phyloP scores from a whole-genome alignment of 306 rosid species.

The Lablab purpureus region DNA sequence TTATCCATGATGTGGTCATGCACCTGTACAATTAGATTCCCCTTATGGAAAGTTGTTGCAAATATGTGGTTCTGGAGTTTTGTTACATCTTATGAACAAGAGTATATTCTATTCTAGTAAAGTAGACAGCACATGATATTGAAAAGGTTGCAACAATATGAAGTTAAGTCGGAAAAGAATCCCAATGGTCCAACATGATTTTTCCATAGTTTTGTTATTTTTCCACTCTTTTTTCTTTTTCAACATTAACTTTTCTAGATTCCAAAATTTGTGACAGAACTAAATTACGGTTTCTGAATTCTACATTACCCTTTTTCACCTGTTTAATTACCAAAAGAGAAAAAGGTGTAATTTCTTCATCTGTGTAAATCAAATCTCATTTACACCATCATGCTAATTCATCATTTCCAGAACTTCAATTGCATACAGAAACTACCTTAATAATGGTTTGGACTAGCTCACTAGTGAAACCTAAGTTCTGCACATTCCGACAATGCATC shows the following conservation, averaged over 20 bases:
- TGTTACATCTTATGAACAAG: neutral
- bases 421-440: neutral
- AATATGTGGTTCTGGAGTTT: constrained; percentile 35
- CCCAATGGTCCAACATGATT: constrained; percentile 25
- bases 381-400: neutral
- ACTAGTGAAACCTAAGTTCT: neutral
- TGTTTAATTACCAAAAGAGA: neutral
- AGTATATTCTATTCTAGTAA: neutral
- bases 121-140: constrained; percentile 18
- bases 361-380: neutral
- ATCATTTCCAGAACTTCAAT: neutral
- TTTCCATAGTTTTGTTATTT: neutral
- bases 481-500: neutral
- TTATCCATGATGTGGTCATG: constrained; percentile 66
- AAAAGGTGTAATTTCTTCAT: neutral
- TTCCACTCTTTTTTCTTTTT: neutral
- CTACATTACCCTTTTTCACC: neutral
- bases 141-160: neutral
- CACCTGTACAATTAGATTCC: constrained; percentile 77
- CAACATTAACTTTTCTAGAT: neutral
- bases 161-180: constrained; percentile 23
- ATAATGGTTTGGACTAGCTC: neutral
- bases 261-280: neutral
- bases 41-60: constrained; percentile 64
- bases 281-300: neutral